Percentiles rank a stretch among this genome's conserved stretches.
Evolutionary conservation across 495 filamentous ascomycete genomes (phyloP).

Genomic region (Neurospora pannonica): DNA sequence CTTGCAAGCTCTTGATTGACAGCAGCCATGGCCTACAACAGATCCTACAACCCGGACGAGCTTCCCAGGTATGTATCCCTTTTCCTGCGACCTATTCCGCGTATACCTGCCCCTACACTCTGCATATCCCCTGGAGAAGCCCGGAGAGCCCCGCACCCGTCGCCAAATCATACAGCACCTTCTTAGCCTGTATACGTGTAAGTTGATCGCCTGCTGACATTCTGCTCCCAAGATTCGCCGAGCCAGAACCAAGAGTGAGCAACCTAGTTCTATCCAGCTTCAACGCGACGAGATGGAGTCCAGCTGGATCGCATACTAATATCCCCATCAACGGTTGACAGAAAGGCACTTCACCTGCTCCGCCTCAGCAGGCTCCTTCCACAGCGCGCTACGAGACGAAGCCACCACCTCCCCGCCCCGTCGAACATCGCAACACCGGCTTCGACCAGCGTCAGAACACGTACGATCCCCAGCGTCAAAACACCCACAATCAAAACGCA

Average conservation of each 20-base stretch:
- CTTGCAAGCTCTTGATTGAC: constrained; percentile 5
- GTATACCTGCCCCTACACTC: constrained; percentile 12
- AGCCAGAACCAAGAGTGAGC: constrained; percentile 74
- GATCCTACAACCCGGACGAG: constrained; percentile 88
- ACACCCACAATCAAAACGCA: not conserved
- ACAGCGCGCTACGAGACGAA: constrained; percentile 31
- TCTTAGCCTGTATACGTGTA: not conserved
- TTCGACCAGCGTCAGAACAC: constrained; percentile 5
- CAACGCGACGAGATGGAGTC: constrained; percentile 1
- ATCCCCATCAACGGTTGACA: constrained; percentile 3
- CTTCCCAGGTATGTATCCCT: constrained; percentile 71
- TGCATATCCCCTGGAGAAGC: constrained; percentile 6
- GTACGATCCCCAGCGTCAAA: not conserved
- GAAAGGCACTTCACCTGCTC: constrained; percentile 20
- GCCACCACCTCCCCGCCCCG: constrained; percentile 25
- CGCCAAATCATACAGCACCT: not conserved
- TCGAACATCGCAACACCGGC: constrained; percentile 14
- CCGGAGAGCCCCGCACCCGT: constrained; percentile 1
- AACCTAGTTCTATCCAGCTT: not conserved
- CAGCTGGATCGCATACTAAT: constrained; percentile 5
- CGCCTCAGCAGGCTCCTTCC: constrained; percentile 8
- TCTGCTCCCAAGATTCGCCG: constrained; percentile 60
- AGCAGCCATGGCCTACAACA: constrained; percentile 81
- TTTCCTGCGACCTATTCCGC: not conserved
- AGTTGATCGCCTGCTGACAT: constrained; percentile 12